phyloP scores from a whole-genome alignment of 208 protist genomes.

The Phytomonas sp. region DNA sequence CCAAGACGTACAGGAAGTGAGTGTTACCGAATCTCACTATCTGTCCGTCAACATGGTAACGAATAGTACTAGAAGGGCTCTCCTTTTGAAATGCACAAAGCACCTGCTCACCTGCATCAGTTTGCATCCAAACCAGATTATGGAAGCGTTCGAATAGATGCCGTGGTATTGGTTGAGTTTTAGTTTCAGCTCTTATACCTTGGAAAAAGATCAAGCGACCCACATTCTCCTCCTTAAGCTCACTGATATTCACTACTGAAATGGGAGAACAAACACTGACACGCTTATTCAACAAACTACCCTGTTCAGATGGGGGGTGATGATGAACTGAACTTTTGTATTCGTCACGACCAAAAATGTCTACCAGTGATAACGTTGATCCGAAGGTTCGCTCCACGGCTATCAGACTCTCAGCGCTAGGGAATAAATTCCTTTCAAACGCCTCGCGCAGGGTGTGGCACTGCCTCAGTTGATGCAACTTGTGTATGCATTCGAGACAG shows the following conservation, averaged over 20 bases:
- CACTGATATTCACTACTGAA: conserved; percentile 3
- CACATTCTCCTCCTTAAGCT: conserved; percentile 18
- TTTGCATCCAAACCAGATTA: conserved; percentile 51
- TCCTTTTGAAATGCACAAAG: conserved; percentile 61
- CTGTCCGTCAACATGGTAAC: conserved; percentile 77
- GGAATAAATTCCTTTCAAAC: conserved; percentile 49
- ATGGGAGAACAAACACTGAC: not conserved
- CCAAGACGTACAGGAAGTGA: conserved; percentile 60
- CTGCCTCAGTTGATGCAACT: conserved; percentile 29
- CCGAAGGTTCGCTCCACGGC: conserved; percentile 80
- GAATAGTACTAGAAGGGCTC: conserved; percentile 50
- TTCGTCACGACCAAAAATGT: conserved; percentile 53
- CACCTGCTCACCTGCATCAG: conserved; percentile 30
- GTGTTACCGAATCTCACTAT: conserved; percentile 35
- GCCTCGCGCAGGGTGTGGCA: conserved; percentile 49
- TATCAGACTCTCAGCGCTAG: conserved; percentile 64
- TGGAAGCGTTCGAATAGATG: conserved; percentile 33
- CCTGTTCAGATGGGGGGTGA: not conserved
- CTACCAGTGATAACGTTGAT: conserved; percentile 58
- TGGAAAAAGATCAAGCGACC: conserved; percentile 61
- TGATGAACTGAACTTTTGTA: conserved; percentile 12
- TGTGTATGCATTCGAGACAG: conserved; percentile 55
- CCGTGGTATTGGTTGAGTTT: conserved; percentile 10
- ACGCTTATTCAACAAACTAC: not conserved
- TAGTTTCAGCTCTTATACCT: conserved; percentile 24